Percentiles rank a stretch among this genome's conserved stretches.
Conservation (phyloP, 768 basidiomycete species). For the Pleurotus giganteus region DNA sequence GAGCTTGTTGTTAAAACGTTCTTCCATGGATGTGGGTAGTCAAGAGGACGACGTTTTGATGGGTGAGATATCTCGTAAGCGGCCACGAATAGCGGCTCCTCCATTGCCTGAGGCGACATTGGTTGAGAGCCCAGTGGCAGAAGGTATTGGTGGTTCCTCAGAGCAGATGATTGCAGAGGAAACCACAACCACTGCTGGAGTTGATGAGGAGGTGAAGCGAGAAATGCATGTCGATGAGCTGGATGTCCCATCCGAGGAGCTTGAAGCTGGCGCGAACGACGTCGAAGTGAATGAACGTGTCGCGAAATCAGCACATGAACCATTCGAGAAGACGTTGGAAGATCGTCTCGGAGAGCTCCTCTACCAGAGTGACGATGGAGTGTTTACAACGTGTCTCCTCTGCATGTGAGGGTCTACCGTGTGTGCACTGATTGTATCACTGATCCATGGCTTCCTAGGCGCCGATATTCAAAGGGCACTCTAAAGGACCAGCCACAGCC, state of each 20-base stretch:
- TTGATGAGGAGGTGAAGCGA: slow-evolving; percentile 25
- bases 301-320: background rate
- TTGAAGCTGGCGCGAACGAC: background rate
- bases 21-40: slow-evolving; percentile 2
- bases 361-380: slow-evolving; percentile 25
- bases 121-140: background rate
- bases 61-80: slow-evolving; percentile 6
- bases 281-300: background rate
- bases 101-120: background rate
- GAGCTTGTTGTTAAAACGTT: slow-evolving; percentile 3
- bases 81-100: background rate
- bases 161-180: background rate
- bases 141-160: background rate
- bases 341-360: slow-evolving; percentile 46
- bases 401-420: slow-evolving; percentile 46
- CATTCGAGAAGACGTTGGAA: slow-evolving; percentile 22
- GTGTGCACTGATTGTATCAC: background rate
- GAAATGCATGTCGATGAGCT: slow-evolving; percentile 37
- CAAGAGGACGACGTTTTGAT: background rate
- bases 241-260: slow-evolving; percentile 19
- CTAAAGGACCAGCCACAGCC: slow-evolving; percentile 28
- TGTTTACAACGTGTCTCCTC: slow-evolving; percentile 38
- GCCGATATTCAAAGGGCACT: slow-evolving; percentile 30
- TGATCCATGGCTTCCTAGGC: slow-evolving; percentile 22
- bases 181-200: slow-evolving; percentile 13